Evolutionary conservation across 176 grass and related monocot genomes (phyloP).

Genomic region (Oryza longistaminata): DNA sequence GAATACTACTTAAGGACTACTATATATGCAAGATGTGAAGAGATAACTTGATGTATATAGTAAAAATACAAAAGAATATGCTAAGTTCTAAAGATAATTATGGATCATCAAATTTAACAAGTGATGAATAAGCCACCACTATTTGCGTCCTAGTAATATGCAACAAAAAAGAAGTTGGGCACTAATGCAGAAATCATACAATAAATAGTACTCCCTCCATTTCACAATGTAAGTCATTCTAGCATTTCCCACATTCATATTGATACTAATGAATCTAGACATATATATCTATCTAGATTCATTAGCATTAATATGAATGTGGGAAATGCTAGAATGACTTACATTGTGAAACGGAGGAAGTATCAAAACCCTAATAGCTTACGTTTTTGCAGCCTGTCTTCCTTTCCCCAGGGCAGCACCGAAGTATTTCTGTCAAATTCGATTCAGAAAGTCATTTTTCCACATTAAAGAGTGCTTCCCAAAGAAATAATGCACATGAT

Average conservation of each 20-base stretch:
- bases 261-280: no score
- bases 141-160: background rate
- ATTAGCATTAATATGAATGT: no score
- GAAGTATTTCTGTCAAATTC: slow-evolving; percentile 68
- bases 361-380: slow-evolving; percentile 35
- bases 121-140: background rate
- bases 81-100: background rate
- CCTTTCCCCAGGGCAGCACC: slow-evolving; percentile 80
- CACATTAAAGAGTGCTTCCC: background rate
- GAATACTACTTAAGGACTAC: slow-evolving; percentile 1
- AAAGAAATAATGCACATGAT: background rate
- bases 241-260: no score
- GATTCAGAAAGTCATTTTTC: slow-evolving; percentile 37
- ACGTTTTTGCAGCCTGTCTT: slow-evolving; percentile 88
- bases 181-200: slow-evolving; percentile 11
- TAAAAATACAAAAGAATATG: background rate
- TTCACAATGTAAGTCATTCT: no score
- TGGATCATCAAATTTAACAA: slow-evolving; percentile 7
- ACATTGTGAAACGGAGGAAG: background rate
- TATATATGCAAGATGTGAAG: background rate
- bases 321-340: no score
- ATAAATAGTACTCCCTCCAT: background rate
- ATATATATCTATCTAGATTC: no score
- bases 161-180: background rate
- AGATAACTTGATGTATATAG: background rate